Evolutionary conservation across 371 early-diverging fungal species (phyloP).

Genomic region (Circinella minor): DNA sequence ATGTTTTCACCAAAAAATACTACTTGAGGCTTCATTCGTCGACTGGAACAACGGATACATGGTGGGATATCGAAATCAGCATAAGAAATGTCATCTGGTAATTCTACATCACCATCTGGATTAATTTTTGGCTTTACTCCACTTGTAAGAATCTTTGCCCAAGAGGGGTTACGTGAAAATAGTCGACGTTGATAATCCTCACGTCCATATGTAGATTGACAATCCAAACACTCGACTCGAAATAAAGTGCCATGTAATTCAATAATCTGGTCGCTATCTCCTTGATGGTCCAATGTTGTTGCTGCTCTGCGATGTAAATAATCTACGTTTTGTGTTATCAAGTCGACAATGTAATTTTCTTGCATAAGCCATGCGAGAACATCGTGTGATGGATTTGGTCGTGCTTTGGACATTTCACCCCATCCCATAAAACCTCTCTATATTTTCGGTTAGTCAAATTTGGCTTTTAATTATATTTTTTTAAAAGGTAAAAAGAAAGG

Average conservation of each 20-base stretch:
- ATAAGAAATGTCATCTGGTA: slow-evolving; percentile 61
- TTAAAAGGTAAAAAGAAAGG: background rate
- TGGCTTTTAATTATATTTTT: background rate
- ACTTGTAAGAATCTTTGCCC: slow-evolving; percentile 45
- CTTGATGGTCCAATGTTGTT: slow-evolving; percentile 20
- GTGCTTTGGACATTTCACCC: slow-evolving; percentile 65
- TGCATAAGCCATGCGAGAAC: slow-evolving; percentile 60
- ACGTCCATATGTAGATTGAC: slow-evolving; percentile 59
- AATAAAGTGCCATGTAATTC: slow-evolving; percentile 89
- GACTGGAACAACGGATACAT: slow-evolving; percentile 67
- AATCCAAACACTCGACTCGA: slow-evolving; percentile 75
- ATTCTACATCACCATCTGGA: slow-evolving; percentile 91
- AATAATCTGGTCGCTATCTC: slow-evolving; percentile 38
- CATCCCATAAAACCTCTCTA: slow-evolving; percentile 85
- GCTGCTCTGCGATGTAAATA: slow-evolving; percentile 73
- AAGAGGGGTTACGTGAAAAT: slow-evolving; percentile 73
- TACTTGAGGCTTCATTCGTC: slow-evolving; percentile 74
- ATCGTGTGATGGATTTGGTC: slow-evolving; percentile 77
- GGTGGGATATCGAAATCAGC: slow-evolving; percentile 72
- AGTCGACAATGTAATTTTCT: slow-evolving; percentile 39
- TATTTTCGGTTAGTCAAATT: background rate
- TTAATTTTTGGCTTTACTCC: slow-evolving; percentile 59
- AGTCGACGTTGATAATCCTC: slow-evolving; percentile 70
- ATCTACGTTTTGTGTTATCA: slow-evolving; percentile 95
- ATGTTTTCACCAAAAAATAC: slow-evolving; percentile 94